Base-by-base conservation (phyloP, 108 stramenopile genomes). In the Skeletonema grethae region DNA sequence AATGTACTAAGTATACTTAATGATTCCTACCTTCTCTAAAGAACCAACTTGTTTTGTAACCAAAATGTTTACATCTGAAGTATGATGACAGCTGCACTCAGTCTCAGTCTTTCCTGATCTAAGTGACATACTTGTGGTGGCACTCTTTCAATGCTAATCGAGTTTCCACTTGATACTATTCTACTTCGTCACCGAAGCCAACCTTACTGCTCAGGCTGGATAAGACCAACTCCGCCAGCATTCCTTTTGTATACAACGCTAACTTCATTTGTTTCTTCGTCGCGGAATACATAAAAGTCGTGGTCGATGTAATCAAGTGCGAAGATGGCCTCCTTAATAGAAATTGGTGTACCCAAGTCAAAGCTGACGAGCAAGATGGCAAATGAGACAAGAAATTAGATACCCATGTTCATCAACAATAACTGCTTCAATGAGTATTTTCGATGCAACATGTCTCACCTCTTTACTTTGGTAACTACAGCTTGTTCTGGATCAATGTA, bases 241-340 rank as follows among this genome's bases (percentile, higher is more conserved):
- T 96, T 92, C 73, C 96, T 83, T 84, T 95, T 94, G 88, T 96
- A 96, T 12, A 96, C 89, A 25, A 96, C 91, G 63, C 79, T 90
- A 6, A 92, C 68, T 61, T 92, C 85, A 57, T 79, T 81, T n/a
- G 89, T 80, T 62, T 92, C 90, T 46, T 89, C 90, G 63, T 93
- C 85, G 13, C 85, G 79, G 82, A 91, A 96, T 16, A 95, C 89
- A 65, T 93, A 96, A 70, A 96, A 96, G 73, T 96, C 96, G 64
- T 96, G 96, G 68, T 96, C 96, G 70, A 95, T 82, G 76, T 92
- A 94, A 65, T 94, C 96, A 72, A 96, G 77, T 25, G 93, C 93
- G 72, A 94, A 92, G 48, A 95, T 86, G 13, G 96, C 93, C 67
- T 96, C 96, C 53, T 88, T 76, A 58, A 96, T 72, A 39, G 90